These are phyloP conservation scores for Emergomyces africanus DNA, from an alignment of 2,329 filamentous ascomycete genomes.

Conservation along the genomic window DNA sequence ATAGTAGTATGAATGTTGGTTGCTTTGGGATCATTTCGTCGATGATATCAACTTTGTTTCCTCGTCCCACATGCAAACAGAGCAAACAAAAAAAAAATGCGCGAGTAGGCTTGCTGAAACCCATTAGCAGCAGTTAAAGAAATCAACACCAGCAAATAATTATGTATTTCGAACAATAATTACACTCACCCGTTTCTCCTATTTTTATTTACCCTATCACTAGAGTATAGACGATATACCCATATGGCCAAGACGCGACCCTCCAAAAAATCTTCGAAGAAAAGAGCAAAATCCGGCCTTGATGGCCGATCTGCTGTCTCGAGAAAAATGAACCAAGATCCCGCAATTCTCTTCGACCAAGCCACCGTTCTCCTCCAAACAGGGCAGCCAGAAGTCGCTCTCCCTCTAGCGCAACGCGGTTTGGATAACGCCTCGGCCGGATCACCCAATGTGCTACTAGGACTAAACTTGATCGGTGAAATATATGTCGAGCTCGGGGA, in stretches of 20 bases:
- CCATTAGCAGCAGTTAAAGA: too few relatives aligned
- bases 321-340: constrained; percentile 37
- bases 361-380: constrained; percentile 46
- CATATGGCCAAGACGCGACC: constrained; percentile 42
- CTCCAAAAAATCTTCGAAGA: constrained; percentile 31
- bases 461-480: constrained; percentile 65
- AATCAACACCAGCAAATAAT: background rate
- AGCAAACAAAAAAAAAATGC: constrained; percentile 22
- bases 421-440: constrained; percentile 27
- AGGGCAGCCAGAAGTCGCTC: constrained; percentile 44
- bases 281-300: constrained; percentile 31
- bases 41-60: constrained; percentile 3
- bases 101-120: background rate
- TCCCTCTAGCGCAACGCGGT: constrained; percentile 42
- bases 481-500: constrained; percentile 75
- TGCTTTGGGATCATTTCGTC: background rate
- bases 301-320: constrained; percentile 24
- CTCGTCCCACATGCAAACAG: constrained; percentile 28
- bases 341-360: constrained; percentile 43
- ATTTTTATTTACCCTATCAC: background rate
- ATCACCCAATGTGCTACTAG: constrained; percentile 36
- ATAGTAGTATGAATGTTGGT: too few relatives aligned
- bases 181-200: background rate
- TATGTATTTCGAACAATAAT: constrained; percentile 2
- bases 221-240: background rate